Percentiles rank a stretch among this genome's conserved stretches.
phyloP scores from a whole-genome alignment of 306 rosid species.

The Lathyrus oleraceus region DNA sequence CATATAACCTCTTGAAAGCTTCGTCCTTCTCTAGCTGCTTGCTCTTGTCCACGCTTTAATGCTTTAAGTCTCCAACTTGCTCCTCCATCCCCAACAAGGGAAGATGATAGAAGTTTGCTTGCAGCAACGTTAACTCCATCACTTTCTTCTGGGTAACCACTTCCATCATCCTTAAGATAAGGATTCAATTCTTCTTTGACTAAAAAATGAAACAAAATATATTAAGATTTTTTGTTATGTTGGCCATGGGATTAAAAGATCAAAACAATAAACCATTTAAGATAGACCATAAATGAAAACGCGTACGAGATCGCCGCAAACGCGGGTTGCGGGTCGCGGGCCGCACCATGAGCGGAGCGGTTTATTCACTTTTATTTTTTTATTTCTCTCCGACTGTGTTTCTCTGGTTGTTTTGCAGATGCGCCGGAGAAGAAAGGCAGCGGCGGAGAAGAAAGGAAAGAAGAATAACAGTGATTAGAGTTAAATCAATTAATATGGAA shows the following conservation, averaged over 20 bases:
- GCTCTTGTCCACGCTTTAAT: conserved; percentile 89
- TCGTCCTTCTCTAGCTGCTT: conserved; percentile 81
- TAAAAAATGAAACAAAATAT: conserved; percentile 22
- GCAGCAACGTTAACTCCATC: conserved; percentile 47
- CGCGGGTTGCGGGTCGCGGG: no score
- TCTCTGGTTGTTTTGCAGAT: no score
- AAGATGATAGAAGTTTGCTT: conserved; percentile 56
- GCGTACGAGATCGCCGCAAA: no score
- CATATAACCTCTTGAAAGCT: conserved; percentile 56
- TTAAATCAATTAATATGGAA: no score
- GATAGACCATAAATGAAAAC: conserved; percentile 13
- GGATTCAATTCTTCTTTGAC: conserved; percentile 76
- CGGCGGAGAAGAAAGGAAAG: no score
- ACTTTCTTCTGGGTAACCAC: conserved; percentile 80
- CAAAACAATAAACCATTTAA: conserved; percentile 2
- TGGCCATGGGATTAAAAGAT: conserved; percentile 17
- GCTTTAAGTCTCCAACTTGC: conserved; percentile 99
- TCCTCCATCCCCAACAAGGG: conserved; percentile 93
- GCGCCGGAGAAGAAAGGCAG: no score
- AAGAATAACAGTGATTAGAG: no score
- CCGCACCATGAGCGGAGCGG: no score
- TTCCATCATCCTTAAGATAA: conserved; percentile 69
- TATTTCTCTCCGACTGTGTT: no score
- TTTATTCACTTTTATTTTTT: no score
- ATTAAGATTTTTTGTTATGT: conserved; percentile 7